Evolutionary conservation across 1,284 basidiomycete species (phyloP), one percentile per base, ranked within the genome.

Genomic region (Moniliella sp.): DNA sequence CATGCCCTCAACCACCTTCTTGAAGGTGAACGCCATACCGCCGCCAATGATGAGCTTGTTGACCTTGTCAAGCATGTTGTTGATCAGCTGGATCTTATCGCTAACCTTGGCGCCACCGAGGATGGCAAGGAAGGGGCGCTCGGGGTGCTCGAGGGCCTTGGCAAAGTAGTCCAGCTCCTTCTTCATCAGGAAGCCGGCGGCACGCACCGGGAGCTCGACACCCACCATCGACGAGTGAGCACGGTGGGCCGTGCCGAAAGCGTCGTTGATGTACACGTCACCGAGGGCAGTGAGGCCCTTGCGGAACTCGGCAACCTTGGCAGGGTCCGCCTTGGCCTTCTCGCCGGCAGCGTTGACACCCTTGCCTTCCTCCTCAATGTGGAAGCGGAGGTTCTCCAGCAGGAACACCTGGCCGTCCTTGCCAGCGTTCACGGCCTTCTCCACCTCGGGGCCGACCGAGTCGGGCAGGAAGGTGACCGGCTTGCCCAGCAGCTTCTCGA

Each of bases 11-110:
- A 93, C 69, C 4, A 75, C 78, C 70, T 94, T 97, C 67, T 91
- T 88, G 71, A 97, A 97, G 41, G 88, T 97, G 67, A 93, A 97
- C 30, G 83, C 81, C 88, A 97, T 97, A 30, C 88, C 88, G 59
- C 91, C 91, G 51, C 82, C 81, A 52, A 97, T 81, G 64, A 97
- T 94, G 47, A 97, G 68, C 33, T 78, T 80, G 67, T 97, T 70
- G 65, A 97, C 84, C 73, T 94, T 91, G 69, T 94, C 86, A 44
- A 97, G 71, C 79, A 97, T 79, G 68, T 93, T 93, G 59, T 97
- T 88, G 61, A 97, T 97, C 39, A 97, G 69, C 64, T 86, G 81
- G 53, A 97, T 93, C 69, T 97, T 97, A 67, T 97, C 88, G 19
- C 84, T 88, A 31, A 97, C 83, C 68, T 97, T 97, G 37, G 88